Evolutionary conservation across 495 filamentous ascomycete species (phyloP), one percentile per base, ranked within the genome.

Genomic region (Lasiosphaeria ovina): DNA sequence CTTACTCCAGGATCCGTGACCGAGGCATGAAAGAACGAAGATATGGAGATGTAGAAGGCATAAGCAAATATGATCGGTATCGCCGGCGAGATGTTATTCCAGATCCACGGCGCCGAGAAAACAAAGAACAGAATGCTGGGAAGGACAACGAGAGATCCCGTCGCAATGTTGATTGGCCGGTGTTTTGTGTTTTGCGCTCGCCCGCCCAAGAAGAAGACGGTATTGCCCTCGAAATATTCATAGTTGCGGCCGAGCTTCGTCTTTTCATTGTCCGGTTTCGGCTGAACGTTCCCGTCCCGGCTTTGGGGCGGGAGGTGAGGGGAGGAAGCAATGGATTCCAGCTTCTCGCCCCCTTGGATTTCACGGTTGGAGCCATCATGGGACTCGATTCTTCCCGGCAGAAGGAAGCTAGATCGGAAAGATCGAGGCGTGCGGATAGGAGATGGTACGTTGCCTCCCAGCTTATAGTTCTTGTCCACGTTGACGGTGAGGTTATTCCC

Each of bases 161-260:
- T 98, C 45, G 85, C 86, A 65, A 98, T 85, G 63, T 97, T 97
- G 66, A 98, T 85, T n/a, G 94, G 94, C 64, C 89, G 84, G 61
- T 96, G 88, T 61, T 85, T 83, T 53, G 93, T 88, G 70, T 97
- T 98, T 65, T 97, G 90, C 33, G 91, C 78, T 62, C 94, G 81
- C 35, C 94, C 94, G 24, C 90, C 87, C 55, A 88, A 83, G 73
- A 85, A 95, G 74, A 98, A 98, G 40, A 90, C 77, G 1, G 90
- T 97, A 62, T 97, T 97, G 44, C 95, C 94, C 42, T 86, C 81
- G 66, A 96, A 97, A 74, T 97, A 96, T 72, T 98, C 83, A 72
- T 90, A 90, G 67, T 97, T 97, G 60, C 80, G 85, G 12, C 82
- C 79, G 16, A 70, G 58, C 36, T 71, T 76, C 12, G 74, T 58